Percentiles rank a stretch among this genome's conserved stretches.
phyloP scores from a whole-genome alignment of 805 yeast species.

The Starmera caribaea region DNA sequence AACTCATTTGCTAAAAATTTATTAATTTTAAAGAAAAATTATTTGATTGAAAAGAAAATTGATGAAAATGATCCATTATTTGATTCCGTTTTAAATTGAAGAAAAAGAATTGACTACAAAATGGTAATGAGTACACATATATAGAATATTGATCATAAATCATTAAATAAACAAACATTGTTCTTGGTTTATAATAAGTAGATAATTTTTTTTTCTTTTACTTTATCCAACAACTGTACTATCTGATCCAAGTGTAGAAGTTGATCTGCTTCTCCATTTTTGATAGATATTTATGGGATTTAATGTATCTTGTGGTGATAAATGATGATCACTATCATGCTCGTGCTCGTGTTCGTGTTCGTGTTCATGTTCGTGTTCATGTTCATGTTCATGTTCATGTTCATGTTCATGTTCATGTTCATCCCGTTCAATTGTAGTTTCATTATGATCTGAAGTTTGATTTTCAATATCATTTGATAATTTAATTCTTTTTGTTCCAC shows the following conservation, averaged over 20 bases:
- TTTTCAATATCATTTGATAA: neutral
- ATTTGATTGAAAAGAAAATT: slow-evolving; percentile 20
- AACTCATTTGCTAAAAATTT: slow-evolving; percentile 37
- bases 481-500: slow-evolving; percentile 4
- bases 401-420: slow-evolving; percentile 9
- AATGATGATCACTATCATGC: slow-evolving; percentile 9
- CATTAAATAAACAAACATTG: too few relatives aligned
- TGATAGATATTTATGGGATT: slow-evolving; percentile 18
- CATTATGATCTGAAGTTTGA: too few relatives aligned
- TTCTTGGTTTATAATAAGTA: too few relatives aligned
- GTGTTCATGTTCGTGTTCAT: slow-evolving; percentile 3
- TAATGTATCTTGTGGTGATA: slow-evolving; percentile 4
- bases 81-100: slow-evolving; percentile 5
- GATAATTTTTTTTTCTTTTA: too few relatives aligned
- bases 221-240: slow-evolving; percentile 45
- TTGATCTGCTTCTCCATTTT: slow-evolving; percentile 16
- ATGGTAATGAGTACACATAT: too few relatives aligned
- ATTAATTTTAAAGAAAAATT: slow-evolving; percentile 24
- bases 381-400: slow-evolving; percentile 9
- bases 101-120: too few relatives aligned
- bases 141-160: too few relatives aligned
- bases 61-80: slow-evolving; percentile 15
- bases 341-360: slow-evolving; percentile 8
- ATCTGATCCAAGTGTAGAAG: slow-evolving; percentile 19
- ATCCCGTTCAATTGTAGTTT: neutral